Evolutionary conservation across 2,329 filamentous ascomycete species (phyloP).

Genomic region (Lomentospora prolificans): DNA sequence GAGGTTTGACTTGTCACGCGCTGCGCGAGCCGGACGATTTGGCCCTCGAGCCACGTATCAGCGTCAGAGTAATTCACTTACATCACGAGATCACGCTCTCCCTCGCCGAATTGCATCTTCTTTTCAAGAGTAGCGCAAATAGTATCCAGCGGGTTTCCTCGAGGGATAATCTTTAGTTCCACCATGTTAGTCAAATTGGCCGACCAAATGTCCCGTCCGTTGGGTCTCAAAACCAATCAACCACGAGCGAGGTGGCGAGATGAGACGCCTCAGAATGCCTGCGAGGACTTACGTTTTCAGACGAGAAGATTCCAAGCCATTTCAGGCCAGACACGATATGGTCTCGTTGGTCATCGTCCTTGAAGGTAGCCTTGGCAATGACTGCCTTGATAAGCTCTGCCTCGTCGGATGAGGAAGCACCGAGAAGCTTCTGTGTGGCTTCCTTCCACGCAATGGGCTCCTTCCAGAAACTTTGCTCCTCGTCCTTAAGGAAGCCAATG

Average conservation of each 20-base stretch:
- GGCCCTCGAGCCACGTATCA: too few species aligned
- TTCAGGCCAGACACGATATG: slow-evolving; percentile 61
- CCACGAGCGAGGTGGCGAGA: too few species aligned
- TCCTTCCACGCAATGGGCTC: slow-evolving; percentile 70
- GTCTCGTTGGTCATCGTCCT: slow-evolving; percentile 48
- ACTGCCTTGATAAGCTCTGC: slow-evolving; percentile 66
- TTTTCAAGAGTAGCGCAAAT: slow-evolving; percentile 79
- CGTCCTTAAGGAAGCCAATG: slow-evolving; percentile 77
- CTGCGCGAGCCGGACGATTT: too few species aligned
- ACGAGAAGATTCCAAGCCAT: too few species aligned
- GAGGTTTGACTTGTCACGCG: too few species aligned
- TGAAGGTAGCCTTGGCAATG: slow-evolving; percentile 64
- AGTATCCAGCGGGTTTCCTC: slow-evolving; percentile 79
- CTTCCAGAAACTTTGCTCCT: slow-evolving; percentile 54
- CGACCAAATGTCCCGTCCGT: too few species aligned
- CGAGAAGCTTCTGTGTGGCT: slow-evolving; percentile 68
- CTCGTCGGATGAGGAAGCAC: slow-evolving; percentile 54
- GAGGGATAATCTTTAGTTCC: slow-evolving; percentile 61
- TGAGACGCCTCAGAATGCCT: too few species aligned
- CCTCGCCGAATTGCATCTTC: slow-evolving; percentile 81
- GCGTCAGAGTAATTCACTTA: too few species aligned
- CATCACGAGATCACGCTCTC: slow-evolving; percentile 81
- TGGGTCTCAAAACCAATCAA: too few species aligned
- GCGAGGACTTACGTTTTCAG: neutral
- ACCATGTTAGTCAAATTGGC: too few species aligned